phyloP scores from a whole-genome alignment of 352 stramenopile genomes.

The Phytophthora nicotianae region DNA sequence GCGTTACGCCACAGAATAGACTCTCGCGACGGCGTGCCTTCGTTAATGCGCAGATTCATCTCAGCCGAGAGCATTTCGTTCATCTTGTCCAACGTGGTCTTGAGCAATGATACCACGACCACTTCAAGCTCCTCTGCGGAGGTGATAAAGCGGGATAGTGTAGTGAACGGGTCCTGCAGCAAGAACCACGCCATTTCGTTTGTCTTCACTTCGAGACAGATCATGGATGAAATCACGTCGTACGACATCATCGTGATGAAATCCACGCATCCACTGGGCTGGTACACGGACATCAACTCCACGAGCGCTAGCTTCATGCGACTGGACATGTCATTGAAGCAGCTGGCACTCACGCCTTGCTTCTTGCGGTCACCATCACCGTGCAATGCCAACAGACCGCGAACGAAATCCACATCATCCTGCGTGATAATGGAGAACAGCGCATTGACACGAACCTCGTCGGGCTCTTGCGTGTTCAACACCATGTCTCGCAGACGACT shows the following conservation, averaged over 20 bases:
- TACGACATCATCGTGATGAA: constrained; percentile 78
- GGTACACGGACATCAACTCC: constrained; percentile 68
- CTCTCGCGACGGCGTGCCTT: constrained; percentile 68
- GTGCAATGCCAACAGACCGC: constrained; percentile 58
- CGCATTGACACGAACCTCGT: constrained; percentile 71
- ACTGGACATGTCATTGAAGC: constrained; percentile 73
- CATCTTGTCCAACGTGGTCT: constrained; percentile 79
- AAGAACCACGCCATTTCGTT: constrained; percentile 86
- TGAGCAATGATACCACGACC: constrained; percentile 75
- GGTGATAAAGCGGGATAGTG: constrained; percentile 66
- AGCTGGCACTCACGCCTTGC: constrained; percentile 51
- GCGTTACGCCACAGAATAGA: constrained; percentile 83
- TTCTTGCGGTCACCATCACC: constrained; percentile 74
- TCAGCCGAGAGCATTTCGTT: constrained; percentile 77
- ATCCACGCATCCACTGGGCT: constrained; percentile 60
- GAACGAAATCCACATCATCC: constrained; percentile 75
- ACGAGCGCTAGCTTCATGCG: constrained; percentile 73
- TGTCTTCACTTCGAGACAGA: constrained; percentile 78
- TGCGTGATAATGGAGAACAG: constrained; percentile 69
- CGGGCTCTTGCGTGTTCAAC: constrained; percentile 54
- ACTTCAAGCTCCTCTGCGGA: constrained; percentile 68
- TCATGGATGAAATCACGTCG: constrained; percentile 84
- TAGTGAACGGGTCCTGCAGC: constrained; percentile 80
- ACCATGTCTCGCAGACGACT: constrained; percentile 74
- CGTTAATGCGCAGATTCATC: constrained; percentile 64